Percentiles rank a stretch among this genome's conserved stretches.
Evolutionary conservation across 192 early-diverging fungal species (phyloP).

Genomic region (Coemansia sp.): DNA sequence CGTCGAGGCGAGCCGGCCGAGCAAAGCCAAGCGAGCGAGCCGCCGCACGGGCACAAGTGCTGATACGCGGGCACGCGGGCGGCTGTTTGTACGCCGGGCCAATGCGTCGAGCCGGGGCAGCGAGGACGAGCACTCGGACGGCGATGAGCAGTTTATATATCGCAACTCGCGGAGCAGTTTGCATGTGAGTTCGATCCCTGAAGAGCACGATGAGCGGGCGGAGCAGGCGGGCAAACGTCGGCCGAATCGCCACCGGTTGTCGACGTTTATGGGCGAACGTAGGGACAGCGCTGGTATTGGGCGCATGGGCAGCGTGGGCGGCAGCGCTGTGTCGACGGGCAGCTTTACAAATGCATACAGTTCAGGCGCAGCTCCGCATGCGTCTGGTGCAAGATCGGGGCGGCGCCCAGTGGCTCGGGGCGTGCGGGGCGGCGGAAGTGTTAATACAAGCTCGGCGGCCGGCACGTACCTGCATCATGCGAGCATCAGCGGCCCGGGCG

Average conservation of each 20-base stretch:
- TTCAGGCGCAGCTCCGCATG: constrained; percentile 16
- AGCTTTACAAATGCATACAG: constrained; percentile 34
- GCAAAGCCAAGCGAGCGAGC: constrained; percentile 3
- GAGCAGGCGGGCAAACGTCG: constrained; percentile 32
- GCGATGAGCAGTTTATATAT: constrained; percentile 55
- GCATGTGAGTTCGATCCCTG: constrained; percentile 53
- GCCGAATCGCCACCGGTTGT: constrained; percentile 46
- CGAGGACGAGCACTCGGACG: constrained; percentile 45
- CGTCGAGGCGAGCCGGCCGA: constrained; percentile 27
- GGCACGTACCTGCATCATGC: constrained; percentile 4
- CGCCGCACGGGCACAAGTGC: constrained; percentile 18
- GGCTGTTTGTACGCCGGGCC: constrained; percentile 36
- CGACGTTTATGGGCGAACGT: constrained; percentile 43
- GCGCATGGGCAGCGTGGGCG: constrained; percentile 4
- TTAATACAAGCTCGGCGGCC: background rate
- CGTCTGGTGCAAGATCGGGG: background rate
- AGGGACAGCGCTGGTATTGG: constrained; percentile 35
- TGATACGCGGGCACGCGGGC: constrained; percentile 10
- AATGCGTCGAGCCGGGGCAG: constrained; percentile 48
- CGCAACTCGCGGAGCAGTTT: constrained; percentile 54
- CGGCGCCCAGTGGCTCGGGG: constrained; percentile 1
- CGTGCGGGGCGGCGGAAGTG: constrained; percentile 14
- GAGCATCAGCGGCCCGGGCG: constrained; percentile 28
- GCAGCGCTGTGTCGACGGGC: constrained; percentile 21
- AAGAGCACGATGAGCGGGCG: constrained; percentile 36